Base-by-base conservation (phyloP, 1,284 basidiomycete species). In the Microbotryomycetes sp. region DNA sequence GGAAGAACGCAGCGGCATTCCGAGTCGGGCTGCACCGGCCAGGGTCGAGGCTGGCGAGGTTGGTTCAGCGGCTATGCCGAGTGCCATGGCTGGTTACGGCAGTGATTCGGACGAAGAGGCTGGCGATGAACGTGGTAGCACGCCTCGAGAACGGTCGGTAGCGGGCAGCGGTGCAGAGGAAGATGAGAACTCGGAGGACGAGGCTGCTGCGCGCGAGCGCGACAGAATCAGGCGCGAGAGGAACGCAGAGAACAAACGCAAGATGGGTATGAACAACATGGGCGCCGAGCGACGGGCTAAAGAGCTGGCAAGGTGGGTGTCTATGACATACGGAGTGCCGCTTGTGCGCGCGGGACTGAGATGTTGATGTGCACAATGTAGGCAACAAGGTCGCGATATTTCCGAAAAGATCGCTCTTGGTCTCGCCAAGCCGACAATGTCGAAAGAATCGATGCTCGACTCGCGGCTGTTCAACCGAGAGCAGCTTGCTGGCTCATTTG, bases 231-330 rank as follows among this genome's bases (percentile, higher is more conserved):
- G 94, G 57, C 80, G 83, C 57, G 92, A 97, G 80, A 92, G 97
- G 79, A 82, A 89, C 71, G 83, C 86, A 60, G 91, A 98, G 74
- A 85, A 93, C 35, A 93, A 98, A 79, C 85, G 94, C 56, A 94
- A 99, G 78, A 85, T 98, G 85, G 83, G 96, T 61, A 96, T 98
- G 92, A 92, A 84, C 76, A 97, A 97, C 74, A 99, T 99, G 96
- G 96, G 96, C 41, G 85, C 86, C 35, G 96, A 98, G 77, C 89
- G 91, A 75, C 84, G 96, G 5, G 92, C 96, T 26, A 96, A 96
- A 79, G 86, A 91, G 81, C 81, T 98, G 58, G 91, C 93, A 26
- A 84, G 88, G 77, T 78, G 65, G 57, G 77, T 75, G 16, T 15
- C 26, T n/a, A 18, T 35, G 27, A 26, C 11, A n/a, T 49, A 28